Evolutionary conservation across 495 filamentous ascomycete species (phyloP).

Genomic region (Penicillium arizonense): DNA sequence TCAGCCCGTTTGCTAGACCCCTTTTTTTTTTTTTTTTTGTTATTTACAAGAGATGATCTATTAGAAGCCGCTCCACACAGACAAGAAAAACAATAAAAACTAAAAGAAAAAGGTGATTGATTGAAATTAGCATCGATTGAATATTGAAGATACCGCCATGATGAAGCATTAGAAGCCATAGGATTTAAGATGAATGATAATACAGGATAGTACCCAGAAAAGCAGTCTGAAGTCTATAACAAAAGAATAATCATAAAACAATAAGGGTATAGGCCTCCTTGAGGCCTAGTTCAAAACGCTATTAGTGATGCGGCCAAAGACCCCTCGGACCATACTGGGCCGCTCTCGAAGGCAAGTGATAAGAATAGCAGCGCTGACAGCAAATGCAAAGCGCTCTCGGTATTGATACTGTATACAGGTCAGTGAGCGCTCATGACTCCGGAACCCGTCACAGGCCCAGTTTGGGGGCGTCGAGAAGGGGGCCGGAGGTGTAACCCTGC

Average conservation of each 20-base stretch:
- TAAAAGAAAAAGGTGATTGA: too few relatives aligned
- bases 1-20: too few relatives aligned
- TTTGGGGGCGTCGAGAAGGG: not conserved
- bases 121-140: too few relatives aligned
- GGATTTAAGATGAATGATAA: not conserved
- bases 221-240: not conserved
- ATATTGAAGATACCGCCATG: too few relatives aligned
- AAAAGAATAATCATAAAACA: constrained; percentile 15
- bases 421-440: constrained; percentile 16
- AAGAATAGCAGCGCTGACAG: constrained; percentile 70
- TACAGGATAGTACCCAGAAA: not conserved
- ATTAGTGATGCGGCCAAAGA: constrained; percentile 65
- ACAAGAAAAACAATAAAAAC: too few relatives aligned
- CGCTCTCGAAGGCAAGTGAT: constrained; percentile 69
- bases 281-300: constrained; percentile 47
- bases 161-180: not conserved
- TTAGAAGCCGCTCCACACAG: too few relatives aligned
- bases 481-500: constrained; percentile 24
- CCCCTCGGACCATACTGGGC: constrained; percentile 65
- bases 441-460: constrained; percentile 5
- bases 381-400: constrained; percentile 73
- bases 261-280: not conserved
- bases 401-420: constrained; percentile 60
- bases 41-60: too few relatives aligned
- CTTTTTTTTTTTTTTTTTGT: too few relatives aligned